Evolutionary conservation across 441 rosid species (phyloP), one percentile per base, ranked within the genome.

Genomic region (Pelargonium myrrhifolium): DNA sequence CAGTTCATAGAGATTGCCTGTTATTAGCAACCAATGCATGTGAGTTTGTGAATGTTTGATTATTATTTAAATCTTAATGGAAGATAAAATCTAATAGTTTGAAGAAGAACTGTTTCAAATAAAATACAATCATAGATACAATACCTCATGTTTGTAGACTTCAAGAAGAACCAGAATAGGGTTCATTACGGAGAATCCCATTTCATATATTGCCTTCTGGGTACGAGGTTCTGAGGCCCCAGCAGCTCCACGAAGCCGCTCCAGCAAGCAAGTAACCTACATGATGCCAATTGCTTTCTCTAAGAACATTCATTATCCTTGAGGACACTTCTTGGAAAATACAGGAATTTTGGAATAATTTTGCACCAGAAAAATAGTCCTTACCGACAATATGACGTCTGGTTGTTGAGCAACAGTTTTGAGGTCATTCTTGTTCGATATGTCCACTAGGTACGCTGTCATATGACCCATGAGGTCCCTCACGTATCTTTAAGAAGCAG

Each of bases 171-270:
- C 75, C 74, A 89, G 79, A 73, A 87, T 77, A 66, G 92, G 81
- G 64, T 81, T 85, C 84, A 88, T 75, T 21, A 89, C 82, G 66
- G 94, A 82, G 68, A 83, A 77, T 64, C 99, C 99, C 86, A 89
- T 88, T 83, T 89, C 97, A 78, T 88, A 92, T 69, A 94, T 80
- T 70, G 98, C 93, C 73, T 84, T 84, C 80, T 89, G 97, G 26
- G 86, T 88, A 75, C 97, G 89, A 71, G 99, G 99, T 81, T 90
- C 99, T 35, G 92, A 81, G 68, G 98, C 99, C 81, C 82, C 73
- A 37, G 94, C 97, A 58, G 99, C 97, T 78, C 99, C 99, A 67
- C 97, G 89, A 74, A 94, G 88, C 73, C 99, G 77, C 75, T 91
- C 99, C 80, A 94, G 74, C 68, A 89, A 84, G 82, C 94, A 89